Conservation (phyloP, 176 grass and related monocot species). For the Secale cereale region DNA sequence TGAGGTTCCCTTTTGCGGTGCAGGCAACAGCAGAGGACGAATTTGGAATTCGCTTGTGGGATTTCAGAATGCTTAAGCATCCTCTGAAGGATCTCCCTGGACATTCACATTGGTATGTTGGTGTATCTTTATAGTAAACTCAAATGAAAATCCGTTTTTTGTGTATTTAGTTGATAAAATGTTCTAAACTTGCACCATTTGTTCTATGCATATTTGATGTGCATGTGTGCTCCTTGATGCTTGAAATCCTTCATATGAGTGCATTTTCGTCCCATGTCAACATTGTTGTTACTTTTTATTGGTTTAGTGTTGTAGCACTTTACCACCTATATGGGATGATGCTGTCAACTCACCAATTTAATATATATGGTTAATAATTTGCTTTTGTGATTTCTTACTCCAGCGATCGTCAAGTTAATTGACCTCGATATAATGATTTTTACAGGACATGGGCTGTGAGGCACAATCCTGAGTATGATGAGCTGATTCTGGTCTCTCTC, state of each 20-base stretch:
- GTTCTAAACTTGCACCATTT: not conserved
- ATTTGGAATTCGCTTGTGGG: constrained; percentile 91
- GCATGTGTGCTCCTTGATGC: constrained; percentile 9
- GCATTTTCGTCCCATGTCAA: not conserved
- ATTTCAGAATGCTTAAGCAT: constrained; percentile 88
- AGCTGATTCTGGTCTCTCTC: constrained; percentile 75
- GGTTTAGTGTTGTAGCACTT: not conserved
- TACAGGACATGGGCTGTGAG: constrained; percentile 88
- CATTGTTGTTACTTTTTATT: constrained; percentile 19
- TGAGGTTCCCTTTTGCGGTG: constrained; percentile 13
- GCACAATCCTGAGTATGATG: constrained; percentile 82
- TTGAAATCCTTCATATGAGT: constrained; percentile 17
- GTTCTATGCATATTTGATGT: not conserved
- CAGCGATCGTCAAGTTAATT: not conserved
- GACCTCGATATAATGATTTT: constrained; percentile 20
- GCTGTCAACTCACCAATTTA: not conserved
- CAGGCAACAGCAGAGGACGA: constrained; percentile 96
- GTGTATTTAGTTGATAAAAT: constrained; percentile 1
- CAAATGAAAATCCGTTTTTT: constrained; percentile 6
- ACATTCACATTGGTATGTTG: constrained; percentile 85
- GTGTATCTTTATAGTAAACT: constrained; percentile 21
- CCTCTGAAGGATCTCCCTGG: constrained; percentile 83
- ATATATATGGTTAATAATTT: not conserved
- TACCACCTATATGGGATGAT: not conserved
- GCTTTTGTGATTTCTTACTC: constrained; percentile 8